Evolutionary conservation across 2,329 filamentous ascomycete species (phyloP), one percentile per base, ranked within the genome.

Genomic region (Colletotrichum cuscutae): DNA sequence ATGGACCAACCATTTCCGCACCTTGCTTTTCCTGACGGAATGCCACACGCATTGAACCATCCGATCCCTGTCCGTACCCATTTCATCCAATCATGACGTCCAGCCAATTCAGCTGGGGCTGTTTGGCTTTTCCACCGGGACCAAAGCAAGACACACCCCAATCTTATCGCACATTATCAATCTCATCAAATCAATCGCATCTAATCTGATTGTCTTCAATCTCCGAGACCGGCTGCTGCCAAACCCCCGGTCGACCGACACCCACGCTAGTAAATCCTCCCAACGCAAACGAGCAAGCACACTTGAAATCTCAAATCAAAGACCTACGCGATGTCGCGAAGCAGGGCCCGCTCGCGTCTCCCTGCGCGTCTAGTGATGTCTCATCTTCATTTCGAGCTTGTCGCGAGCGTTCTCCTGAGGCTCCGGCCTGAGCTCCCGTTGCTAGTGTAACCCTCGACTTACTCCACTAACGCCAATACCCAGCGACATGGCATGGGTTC

Each of bases 101-200:
- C 35, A 37, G 12, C 35, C 67, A 30, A 15, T 49, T 19, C 61
- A 54, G 30, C 30, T 37, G 30, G 8, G 9, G 52, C 52, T 54
- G 61, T 59, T 58, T 54, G 56, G 28, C 56, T 37, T 67, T 19
- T 42, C 32, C 32, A 56, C 57, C 32, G 30, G 30, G 22, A 26
- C 30, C 35, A 15, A 30, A n/a, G 37, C 65, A 60, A 68, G 37
- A 46, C 66, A 35, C 42, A 60, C 24, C 22, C 30, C 22, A 22
- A 72, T 73, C 57, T 68, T 67, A 63, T 72, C 71, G 58, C 22
- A n/a, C 35, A 15, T 70, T 65, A 73, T 73, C 71, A 73, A 73
- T 73, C 71, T 73, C 62, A 73, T 73, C 71, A 73, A 73, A 73
- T 73, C 62, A 73, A 73, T 73, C 71, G 62, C 68, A 73, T 73